A percentile compares a stretch with the other conserved stretches of the same genome.
phyloP scores from a whole-genome alignment of 148 eudicot species.

The Nyssa sinensis region DNA sequence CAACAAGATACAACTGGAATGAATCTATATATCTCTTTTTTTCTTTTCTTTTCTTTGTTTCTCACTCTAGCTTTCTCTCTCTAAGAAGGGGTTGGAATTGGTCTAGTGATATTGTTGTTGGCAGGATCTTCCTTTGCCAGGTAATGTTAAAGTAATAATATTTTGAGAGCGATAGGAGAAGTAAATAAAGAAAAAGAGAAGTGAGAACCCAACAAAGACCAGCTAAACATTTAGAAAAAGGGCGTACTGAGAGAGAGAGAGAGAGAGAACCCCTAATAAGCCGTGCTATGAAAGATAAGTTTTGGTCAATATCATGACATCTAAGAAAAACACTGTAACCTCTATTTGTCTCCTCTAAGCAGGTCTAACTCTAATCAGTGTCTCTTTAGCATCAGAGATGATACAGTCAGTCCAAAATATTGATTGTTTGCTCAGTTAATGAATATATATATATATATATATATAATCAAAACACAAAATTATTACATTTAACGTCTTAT shows the following conservation, averaged over 20 bases:
- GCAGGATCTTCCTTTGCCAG: conserved; percentile 48
- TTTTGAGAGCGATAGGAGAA: conserved; percentile 14
- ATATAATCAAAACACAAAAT: no score
- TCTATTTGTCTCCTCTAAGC: conserved; percentile 39
- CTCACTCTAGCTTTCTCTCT: conserved; percentile 7
- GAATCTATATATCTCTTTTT: conserved; percentile 15
- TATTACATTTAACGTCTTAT: no score
- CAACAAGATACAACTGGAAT: conserved; percentile 51
- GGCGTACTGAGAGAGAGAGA: no score
- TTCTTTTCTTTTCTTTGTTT: no score
- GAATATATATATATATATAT: no score
- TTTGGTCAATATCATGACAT: conserved; percentile 23
- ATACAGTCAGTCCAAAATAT: no score
- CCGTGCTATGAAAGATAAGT: background rate
- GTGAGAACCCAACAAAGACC: conserved; percentile 7
- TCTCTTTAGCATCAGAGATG: no score
- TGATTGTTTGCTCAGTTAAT: no score
- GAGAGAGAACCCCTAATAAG: conserved; percentile 5
- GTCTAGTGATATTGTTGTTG: conserved; percentile 37
- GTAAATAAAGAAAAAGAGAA: background rate
- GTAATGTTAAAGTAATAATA: conserved; percentile 30
- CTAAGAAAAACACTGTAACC: conserved; percentile 25
- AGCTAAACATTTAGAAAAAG: background rate
- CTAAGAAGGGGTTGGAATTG: conserved; percentile 42
- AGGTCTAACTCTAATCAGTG: conserved; percentile 11